Evolutionary conservation across 2,329 filamentous ascomycete species (phyloP), one percentile per base, ranked within the genome.

Genomic region (Exophiala sideris): DNA sequence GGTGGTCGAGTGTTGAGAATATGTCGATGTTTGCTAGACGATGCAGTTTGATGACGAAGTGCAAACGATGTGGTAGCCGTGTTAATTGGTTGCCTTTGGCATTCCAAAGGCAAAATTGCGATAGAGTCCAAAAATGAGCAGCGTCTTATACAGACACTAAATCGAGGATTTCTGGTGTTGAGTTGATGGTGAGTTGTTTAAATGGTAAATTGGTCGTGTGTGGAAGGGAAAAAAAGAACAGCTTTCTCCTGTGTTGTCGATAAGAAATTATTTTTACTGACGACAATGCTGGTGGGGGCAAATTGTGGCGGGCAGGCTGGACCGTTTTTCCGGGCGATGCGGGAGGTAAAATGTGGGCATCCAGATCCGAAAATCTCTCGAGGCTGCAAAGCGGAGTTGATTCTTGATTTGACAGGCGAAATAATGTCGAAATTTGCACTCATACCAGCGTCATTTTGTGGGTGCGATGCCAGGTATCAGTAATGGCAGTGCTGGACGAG

Each of bases 1-100:
- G 72, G 71, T 65, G 72, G 73, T 66, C 71, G 71, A 69, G 72
- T 72, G 69, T 75, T 73, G 71, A 74, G 72, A 70, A 71, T 73
- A 68, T 73, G 67, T 64, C 71, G 69, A 63, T 66, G 68, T 65
- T 71, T 71, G 64, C 64, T 63, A 64, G 67, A 66, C 56, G 70
- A 73, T 66, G 73, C 72, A 75, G 73, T 70, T 70, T 74, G 73
- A 70, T 67, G 66, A 54, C 60, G 62, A 35, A 63, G 58, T 38
- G 50, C 53, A 50, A 59, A 63, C 14, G 59, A 62, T 34, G 59
- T 62, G 20, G 59, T 44, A 38, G 62, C 62, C 62, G 62, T 64
- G 50, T n/a, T 62, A 29, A 49, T 51, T 24, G 39, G 48, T 52
- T 55, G 59, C 61, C 57, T 59, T 59, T 63, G 61, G 56, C 51